A percentile compares a stretch with the other conserved stretches of the same genome.
Evolutionary conservation across 768 basidiomycete species (phyloP).

Genomic region (Lactarius quietus): DNA sequence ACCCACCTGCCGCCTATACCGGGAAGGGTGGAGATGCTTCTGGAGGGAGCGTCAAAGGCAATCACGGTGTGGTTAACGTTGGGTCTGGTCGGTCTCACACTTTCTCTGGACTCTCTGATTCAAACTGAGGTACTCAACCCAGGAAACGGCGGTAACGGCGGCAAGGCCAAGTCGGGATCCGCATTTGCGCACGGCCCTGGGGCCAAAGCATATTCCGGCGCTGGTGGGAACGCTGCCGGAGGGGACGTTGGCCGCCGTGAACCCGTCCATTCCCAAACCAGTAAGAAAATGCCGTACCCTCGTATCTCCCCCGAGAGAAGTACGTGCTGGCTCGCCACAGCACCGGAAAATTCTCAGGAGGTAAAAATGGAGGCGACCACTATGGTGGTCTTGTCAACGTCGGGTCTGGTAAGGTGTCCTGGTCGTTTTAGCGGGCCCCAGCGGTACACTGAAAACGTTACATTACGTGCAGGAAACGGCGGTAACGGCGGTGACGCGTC

Average conservation of each 20-base stretch:
- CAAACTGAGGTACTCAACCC: not conserved
- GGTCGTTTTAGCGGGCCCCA: not conserved
- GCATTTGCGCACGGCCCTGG: constrained; percentile 11
- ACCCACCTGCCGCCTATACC: constrained; percentile 13
- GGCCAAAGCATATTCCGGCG: constrained; percentile 18
- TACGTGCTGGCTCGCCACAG: not conserved
- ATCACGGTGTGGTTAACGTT: constrained; percentile 10
- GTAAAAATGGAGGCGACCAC: not conserved
- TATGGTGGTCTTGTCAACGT: constrained; percentile 1
- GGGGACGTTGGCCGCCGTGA: constrained; percentile 13
- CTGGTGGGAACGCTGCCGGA: constrained; percentile 17
- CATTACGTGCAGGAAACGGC: constrained; percentile 7
- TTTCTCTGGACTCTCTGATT: not conserved
- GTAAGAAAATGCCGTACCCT: not conserved
- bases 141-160: constrained; percentile 28
- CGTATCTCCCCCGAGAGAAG: not conserved
- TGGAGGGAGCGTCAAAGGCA: constrained; percentile 18
- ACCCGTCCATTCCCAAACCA: not conserved
- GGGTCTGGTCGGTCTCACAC: constrained; percentile 21
- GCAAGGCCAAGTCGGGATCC: constrained; percentile 18
- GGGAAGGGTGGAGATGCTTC: constrained; percentile 24
- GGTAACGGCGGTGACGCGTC: constrained; percentile 15
- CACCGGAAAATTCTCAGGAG: not conserved
- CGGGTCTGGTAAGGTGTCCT: constrained; percentile 9
- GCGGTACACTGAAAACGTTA: not conserved